phyloP scores from a whole-genome alignment of 345 rosid species.

The Hibiscus tridactylites region DNA sequence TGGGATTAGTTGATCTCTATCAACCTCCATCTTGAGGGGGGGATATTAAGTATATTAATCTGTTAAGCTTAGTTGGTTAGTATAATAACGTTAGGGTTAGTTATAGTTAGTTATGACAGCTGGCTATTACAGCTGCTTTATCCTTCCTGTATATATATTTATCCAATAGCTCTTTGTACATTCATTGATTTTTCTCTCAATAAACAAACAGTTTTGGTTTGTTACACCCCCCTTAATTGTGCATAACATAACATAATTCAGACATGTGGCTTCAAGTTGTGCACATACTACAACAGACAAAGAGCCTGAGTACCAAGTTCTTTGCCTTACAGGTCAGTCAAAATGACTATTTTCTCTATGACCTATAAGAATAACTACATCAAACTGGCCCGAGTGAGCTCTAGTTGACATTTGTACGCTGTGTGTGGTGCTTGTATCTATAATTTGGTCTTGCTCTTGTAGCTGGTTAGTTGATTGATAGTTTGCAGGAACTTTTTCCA shows the following conservation, averaged over 20 bases:
- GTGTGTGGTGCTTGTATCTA: not conserved
- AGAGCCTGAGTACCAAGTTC: conserved; percentile 86
- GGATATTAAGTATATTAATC: too few relatives aligned
- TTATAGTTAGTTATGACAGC: too few relatives aligned
- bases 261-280: conserved; percentile 97
- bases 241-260: conserved; percentile 41
- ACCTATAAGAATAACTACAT: not conserved
- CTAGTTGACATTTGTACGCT: not conserved
- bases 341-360: not conserved
- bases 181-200: too few relatives aligned
- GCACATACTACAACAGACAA: conserved; percentile 71
- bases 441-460: not conserved
- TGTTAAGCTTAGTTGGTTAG: too few relatives aligned
- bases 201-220: too few relatives aligned
- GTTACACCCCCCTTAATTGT: conserved; percentile 2
- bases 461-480: not conserved
- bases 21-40: too few relatives aligned
- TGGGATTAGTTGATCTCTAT: too few relatives aligned
- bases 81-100: too few relatives aligned
- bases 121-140: too few relatives aligned
- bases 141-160: too few relatives aligned
- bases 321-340: conserved; percentile 81
- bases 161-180: too few relatives aligned
- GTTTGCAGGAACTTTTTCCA: not conserved
- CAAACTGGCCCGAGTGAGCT: not conserved